Base-by-base conservation (phyloP, 805 yeast species). In the Metschnikowia shivogae region DNA sequence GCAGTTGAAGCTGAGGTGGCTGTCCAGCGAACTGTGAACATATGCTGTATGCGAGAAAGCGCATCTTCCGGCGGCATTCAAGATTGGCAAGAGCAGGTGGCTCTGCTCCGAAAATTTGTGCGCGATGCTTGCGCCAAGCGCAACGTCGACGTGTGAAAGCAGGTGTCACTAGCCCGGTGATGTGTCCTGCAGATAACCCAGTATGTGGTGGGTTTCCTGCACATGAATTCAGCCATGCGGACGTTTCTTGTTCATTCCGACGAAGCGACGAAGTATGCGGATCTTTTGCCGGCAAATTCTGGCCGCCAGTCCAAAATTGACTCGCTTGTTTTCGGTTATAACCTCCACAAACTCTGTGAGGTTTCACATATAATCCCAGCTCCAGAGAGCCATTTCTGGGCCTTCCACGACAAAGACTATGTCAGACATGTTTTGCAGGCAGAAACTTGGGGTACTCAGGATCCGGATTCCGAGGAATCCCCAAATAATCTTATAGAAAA, bases 261-360 rank as follows among this genome's bases (percentile, higher is more conserved):
- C 11, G 20, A 14, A 5, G 17, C 20, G 9, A 32, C 34, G 20
- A 13, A 12, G 14, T n/a, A n/a, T 9, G 34, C 34, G 10, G 49
- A 79, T 47, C 48, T 62, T 27, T 62, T 81, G 1, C 86, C 86
- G 1, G 65, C 84, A 0, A 81, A 81, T 55, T 58, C 58, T 17
- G 77, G 73, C 3, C 60, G 86, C n/a, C 75, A 77, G 24, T 61
- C 74, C 1, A 57, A 77, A 8, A 74, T 78, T 0, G 56, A 62
- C 13, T 55, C 67, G 1, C 59, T 81, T 44, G 62, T 78, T 7
- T 47, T 52, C 4, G 76, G 80, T 0, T 78, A 66, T 53, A 64
- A 57, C 0, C 58, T 80, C 26, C 56, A 60, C 12, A 33, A 53
- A 3, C 26, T 42, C 19, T 62, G 67, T 45, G 52, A 56, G n/a